phyloP scores from a whole-genome alignment of 2,329 filamentous ascomycete species.

The Byssochlamys sp. region DNA sequence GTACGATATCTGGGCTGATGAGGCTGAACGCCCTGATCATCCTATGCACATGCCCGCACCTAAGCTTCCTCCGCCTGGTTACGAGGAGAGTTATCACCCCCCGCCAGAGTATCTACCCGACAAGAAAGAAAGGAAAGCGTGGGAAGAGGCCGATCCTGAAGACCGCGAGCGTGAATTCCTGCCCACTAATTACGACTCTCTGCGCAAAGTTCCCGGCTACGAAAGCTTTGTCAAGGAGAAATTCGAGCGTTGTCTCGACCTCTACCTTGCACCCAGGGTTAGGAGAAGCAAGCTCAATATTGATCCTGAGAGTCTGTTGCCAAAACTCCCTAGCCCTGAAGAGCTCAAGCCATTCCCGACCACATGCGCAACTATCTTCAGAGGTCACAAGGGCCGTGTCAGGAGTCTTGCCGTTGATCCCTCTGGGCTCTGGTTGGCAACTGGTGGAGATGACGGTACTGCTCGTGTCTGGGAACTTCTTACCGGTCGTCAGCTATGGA shows the following conservation, averaged over 20 bases:
- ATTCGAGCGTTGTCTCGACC: slow-evolving; percentile 87
- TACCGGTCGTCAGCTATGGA: slow-evolving; percentile 82
- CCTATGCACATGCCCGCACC: slow-evolving; percentile 91
- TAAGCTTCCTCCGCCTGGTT: slow-evolving; percentile 83
- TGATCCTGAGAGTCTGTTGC: slow-evolving; percentile 81
- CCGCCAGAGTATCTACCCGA: slow-evolving; percentile 88
- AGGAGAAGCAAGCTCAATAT: slow-evolving; percentile 93
- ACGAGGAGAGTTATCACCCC: slow-evolving; percentile 93
- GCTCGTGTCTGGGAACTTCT: slow-evolving; percentile 81
- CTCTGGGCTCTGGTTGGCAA: slow-evolving; percentile 74
- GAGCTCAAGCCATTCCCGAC: slow-evolving; percentile 93
- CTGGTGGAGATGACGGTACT: slow-evolving; percentile 86
- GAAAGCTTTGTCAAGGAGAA: slow-evolving; percentile 85
- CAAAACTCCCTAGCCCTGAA: slow-evolving; percentile 84
- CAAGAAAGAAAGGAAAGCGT: slow-evolving; percentile 69
- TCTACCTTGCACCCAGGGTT: slow-evolving; percentile 87
- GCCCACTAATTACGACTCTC: slow-evolving; percentile 67
- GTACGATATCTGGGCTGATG: slow-evolving; percentile 93
- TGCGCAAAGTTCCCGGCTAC: slow-evolving; percentile 88
- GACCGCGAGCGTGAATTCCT: slow-evolving; percentile 84
- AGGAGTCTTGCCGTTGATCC: slow-evolving; percentile 78
- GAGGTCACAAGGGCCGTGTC: slow-evolving; percentile 79
- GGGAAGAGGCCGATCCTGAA: slow-evolving; percentile 79
- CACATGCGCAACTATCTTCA: slow-evolving; percentile 74
- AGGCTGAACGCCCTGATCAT: slow-evolving; percentile 70